Evolutionary conservation across 1,284 basidiomycete genomes (phyloP).

Genomic region (Pisolithus thermaeus): DNA sequence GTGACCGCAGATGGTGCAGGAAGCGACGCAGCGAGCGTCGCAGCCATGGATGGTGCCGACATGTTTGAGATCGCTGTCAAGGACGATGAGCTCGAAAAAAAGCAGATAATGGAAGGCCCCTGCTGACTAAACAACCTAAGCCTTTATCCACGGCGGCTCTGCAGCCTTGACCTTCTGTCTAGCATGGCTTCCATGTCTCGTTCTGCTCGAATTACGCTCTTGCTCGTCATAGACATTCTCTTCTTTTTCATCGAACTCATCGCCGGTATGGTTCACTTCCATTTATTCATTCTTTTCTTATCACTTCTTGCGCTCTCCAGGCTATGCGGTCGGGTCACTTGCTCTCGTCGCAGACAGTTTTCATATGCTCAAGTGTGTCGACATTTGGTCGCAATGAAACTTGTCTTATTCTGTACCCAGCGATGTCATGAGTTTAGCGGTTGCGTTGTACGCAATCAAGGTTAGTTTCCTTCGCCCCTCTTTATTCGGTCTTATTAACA

Average conservation of each 20-base stretch:
- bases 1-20: conserved; percentile 60
- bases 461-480: conserved; percentile 33
- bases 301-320: conserved; percentile 31
- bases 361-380: conserved; percentile 90
- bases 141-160: background rate
- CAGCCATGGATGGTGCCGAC: conserved; percentile 79
- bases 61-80: conserved; percentile 30
- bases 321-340: conserved; percentile 91
- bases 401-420: conserved; percentile 36
- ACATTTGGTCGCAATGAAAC: conserved; percentile 1
- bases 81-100: conserved; percentile 19
- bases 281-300: background rate
- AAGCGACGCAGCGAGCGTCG: conserved; percentile 77
- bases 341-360: conserved; percentile 96
- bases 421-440: conserved; percentile 91
- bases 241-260: conserved; percentile 95
- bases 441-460: conserved; percentile 96
- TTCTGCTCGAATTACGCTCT: conserved; percentile 70
- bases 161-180: background rate
- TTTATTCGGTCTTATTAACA: conserved; percentile 6
- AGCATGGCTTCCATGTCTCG: conserved; percentile 57
- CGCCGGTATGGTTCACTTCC: conserved; percentile 47
- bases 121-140: conserved; percentile 19
- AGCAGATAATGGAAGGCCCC: background rate
- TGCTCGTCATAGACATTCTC: conserved; percentile 79